Conservation (phyloP, 2,329 filamentous ascomycete species). For the Curvularia spicifera region DNA sequence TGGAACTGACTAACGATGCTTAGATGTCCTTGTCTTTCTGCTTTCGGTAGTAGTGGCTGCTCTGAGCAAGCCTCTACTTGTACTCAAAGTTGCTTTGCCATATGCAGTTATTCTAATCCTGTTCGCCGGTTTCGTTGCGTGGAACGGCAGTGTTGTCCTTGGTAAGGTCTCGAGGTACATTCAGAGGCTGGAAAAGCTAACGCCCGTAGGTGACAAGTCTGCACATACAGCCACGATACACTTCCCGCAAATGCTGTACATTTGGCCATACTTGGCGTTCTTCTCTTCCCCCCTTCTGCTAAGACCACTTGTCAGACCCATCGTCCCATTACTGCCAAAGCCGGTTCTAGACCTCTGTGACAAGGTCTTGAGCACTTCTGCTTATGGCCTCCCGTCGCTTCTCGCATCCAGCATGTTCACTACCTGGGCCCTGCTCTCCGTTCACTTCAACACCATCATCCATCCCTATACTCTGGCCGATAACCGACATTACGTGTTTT, state of each 20-base stretch:
- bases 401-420: constrained; percentile 45
- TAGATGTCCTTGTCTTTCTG: constrained; percentile 45
- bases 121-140: constrained; percentile 78
- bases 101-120: constrained; percentile 67
- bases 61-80: constrained; percentile 50
- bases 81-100: constrained; percentile 54
- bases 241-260: constrained; percentile 89
- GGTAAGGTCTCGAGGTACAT: constrained; percentile 58
- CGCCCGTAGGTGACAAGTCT: constrained; percentile 77
- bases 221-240: constrained; percentile 93
- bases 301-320: constrained; percentile 57
- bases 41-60: constrained; percentile 69
- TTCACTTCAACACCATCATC: constrained; percentile 87
- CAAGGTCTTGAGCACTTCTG: constrained; percentile 11
- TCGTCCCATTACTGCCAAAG: constrained; percentile 36
- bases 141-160: constrained; percentile 91
- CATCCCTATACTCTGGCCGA: constrained; percentile 96
- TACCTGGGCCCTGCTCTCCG: constrained; percentile 54
- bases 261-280: constrained; percentile 88
- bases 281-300: constrained; percentile 83
- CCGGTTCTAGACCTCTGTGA: constrained; percentile 16
- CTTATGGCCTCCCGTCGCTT: constrained; percentile 24
- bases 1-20: constrained; percentile 7
- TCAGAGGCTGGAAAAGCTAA: constrained; percentile 19
- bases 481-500: constrained; percentile 97